These are phyloP conservation scores for Podaxis sp. DNA, from an alignment of 768 basidiomycete genomes.

Conservation along the genomic window DNA sequence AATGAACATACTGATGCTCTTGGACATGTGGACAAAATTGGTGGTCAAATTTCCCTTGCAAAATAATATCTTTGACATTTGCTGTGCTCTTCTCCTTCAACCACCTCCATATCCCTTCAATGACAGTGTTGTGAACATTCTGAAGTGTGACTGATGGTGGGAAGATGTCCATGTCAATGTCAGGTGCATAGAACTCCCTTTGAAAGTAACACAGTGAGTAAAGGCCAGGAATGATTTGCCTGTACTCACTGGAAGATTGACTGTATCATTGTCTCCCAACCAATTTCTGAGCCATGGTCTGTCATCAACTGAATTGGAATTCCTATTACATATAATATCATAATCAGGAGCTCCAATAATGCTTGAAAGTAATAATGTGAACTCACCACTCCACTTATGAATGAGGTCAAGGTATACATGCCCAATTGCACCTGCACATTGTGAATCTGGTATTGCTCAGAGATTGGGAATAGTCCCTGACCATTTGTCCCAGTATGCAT, in stretches of 20 bases:
- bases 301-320: constrained; percentile 3
- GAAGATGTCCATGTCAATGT: constrained; percentile 19
- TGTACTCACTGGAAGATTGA: constrained; percentile 1
- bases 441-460: constrained; percentile 21
- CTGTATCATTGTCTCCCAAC: background rate
- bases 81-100: constrained; percentile 18
- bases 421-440: constrained; percentile 21
- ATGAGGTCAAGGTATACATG: constrained; percentile 24
- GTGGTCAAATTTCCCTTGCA: constrained; percentile 6
- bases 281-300: constrained; percentile 5
- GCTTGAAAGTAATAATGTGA: background rate
- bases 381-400: constrained; percentile 19
- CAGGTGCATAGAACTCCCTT: constrained; percentile 21
- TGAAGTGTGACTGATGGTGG: constrained; percentile 19
- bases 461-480: constrained; percentile 18
- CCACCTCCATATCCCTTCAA: constrained; percentile 28
- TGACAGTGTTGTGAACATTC: constrained; percentile 25
- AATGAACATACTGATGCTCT: background rate
- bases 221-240: too few relatives aligned
- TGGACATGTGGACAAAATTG: background rate
- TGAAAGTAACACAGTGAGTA: background rate
- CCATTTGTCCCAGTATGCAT: constrained; percentile 25
- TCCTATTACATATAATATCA: background rate
- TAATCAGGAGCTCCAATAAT: background rate
- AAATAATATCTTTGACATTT: constrained; percentile 20